Evolutionary conservation across 2,329 filamentous ascomycete genomes (phyloP), one percentile per base, ranked within the genome.

Genomic region (Penicillium psychrosexuale): DNA sequence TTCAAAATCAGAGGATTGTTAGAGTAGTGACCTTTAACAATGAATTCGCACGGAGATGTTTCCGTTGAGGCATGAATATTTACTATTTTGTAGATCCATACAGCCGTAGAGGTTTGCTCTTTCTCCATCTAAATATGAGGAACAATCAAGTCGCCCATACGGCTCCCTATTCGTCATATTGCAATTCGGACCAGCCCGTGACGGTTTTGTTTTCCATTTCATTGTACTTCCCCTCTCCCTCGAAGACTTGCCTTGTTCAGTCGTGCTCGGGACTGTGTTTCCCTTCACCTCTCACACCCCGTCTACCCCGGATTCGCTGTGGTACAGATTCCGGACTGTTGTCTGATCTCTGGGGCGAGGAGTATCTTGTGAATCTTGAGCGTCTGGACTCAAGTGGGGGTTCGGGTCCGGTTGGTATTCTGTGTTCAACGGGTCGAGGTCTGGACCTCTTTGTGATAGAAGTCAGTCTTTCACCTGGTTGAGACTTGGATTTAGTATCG

Each of bases 81-180:
- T 22, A 22, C 19, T 22, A 22, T 22, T 1, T 22, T 22, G 19
- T 22, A 22, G 19, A 22, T 3, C 19, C 19, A 22, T 22, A 22
- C 19, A 22, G 19, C 19, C 3, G 3, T 22, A 22, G 19, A 22
- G 19, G 3, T 22, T 22, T 22, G 19, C 19, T 22, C 19, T 22
- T 22, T 22, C 19, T 22, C 19, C 19, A 22, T 22, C 19, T 22
- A 2, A 22, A 22, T 22, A 22, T 22, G 19, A 22, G 19, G 19
- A 22, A 22, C 19, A 22, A 22, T 22, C 2, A 48, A 53, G n/a
- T n/a, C n/a, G n/a, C n/a, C n/a, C n/a, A n/a, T n/a, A n/a, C 37
- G 48, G 37, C 42, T 45, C 46, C 50, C 48, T 47, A 58, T 53
- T 61, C 61, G 60, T 58, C 60, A 57, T 60, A 62, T 65, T 54